phyloP scores from a whole-genome alignment of 371 early-diverging fungal genomes.

The Apophysomyces variabilis region DNA sequence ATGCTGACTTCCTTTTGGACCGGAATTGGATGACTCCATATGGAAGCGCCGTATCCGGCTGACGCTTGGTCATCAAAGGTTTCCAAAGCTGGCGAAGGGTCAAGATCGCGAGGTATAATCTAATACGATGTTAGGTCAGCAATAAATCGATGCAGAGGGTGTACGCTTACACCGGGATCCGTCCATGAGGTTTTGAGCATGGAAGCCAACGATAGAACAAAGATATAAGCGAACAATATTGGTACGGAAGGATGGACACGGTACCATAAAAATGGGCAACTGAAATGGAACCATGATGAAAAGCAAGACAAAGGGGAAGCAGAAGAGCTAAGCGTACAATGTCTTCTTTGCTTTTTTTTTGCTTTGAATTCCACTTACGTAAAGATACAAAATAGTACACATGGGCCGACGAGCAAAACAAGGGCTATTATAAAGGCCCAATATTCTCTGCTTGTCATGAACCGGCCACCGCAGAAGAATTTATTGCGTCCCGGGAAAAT shows the following conservation, averaged over 20 bases:
- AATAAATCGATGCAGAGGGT: neutral
- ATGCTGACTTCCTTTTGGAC: conserved; percentile 64
- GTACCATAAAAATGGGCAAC: conserved; percentile 74
- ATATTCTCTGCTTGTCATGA: conserved; percentile 71
- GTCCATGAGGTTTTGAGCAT: conserved; percentile 87
- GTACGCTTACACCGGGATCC: conserved; percentile 82
- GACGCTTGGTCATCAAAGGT: conserved; percentile 28
- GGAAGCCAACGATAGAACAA: conserved; percentile 66
- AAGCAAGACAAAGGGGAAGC: neutral
- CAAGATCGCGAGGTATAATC: conserved; percentile 78
- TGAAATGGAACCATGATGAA: conserved; percentile 14
- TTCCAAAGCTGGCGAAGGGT: conserved; percentile 46
- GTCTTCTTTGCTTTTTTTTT: neutral
- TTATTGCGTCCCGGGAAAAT: conserved; percentile 51
- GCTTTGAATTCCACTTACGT: conserved; percentile 51
- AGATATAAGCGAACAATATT: conserved; percentile 74
- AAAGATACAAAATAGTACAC: conserved; percentile 72
- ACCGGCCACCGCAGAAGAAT: conserved; percentile 72
- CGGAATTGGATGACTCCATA: conserved; percentile 33
- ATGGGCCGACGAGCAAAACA: conserved; percentile 66
- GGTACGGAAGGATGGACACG: conserved; percentile 67
- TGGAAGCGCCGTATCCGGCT: conserved; percentile 34
- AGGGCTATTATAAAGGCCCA: conserved; percentile 72
- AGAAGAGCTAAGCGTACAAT: neutral
- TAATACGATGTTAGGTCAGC: conserved; percentile 11